Base-by-base conservation (phyloP, 495 filamentous ascomycete species). In the Aspergillus biplanus region DNA sequence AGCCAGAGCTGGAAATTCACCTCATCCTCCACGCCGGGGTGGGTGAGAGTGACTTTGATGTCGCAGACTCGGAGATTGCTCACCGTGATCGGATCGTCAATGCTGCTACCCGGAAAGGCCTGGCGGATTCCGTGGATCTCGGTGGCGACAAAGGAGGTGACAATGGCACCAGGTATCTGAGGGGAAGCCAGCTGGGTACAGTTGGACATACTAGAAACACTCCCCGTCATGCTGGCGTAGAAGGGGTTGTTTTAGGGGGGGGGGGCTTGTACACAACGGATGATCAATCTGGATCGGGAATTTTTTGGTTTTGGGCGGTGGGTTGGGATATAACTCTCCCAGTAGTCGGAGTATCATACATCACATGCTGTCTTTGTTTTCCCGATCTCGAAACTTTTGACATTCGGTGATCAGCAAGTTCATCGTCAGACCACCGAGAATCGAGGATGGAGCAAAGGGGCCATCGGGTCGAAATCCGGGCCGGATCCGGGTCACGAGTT, bases 41-140 rank as follows among this genome's bases (percentile, higher is more conserved):
- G 79, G 2, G 80, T 79, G 62, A 80, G 78, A 7, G 70, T 70
- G 39, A 82, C 62, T 4, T 74, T 81, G 44, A 83, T 62, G 59
- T 83, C 79, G 63, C 80, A 82, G 65, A 81, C 39, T 44, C 3
- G 39, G 39, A 44, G 39, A 44, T 44, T 44, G 39, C 39, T 3
- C 39, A 44, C 39, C 39, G 3, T 44, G 39, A 44, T 44, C 1
- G 39, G 39, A 44, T 44, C 39, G 3, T 44, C 39, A 44, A 44
- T 44, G 39, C 39, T 44, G 3, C 39, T 44, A 3, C 39, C 3
- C 1, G 39, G 39, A 44, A 44, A 44, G 39, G 39, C 3, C 39
- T 44, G 39, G 39, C 39, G 39, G 39, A 44, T 44, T 44, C 39
- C 39, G 39, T 44, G 39, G 3, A 44, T 44, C 39, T 44, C 39